Percentiles rank a stretch among this genome's conserved stretches.
These are phyloP conservation scores for Claviceps humidiphila DNA, from an alignment of 2,329 filamentous ascomycete species.

Conservation along the genomic window DNA sequence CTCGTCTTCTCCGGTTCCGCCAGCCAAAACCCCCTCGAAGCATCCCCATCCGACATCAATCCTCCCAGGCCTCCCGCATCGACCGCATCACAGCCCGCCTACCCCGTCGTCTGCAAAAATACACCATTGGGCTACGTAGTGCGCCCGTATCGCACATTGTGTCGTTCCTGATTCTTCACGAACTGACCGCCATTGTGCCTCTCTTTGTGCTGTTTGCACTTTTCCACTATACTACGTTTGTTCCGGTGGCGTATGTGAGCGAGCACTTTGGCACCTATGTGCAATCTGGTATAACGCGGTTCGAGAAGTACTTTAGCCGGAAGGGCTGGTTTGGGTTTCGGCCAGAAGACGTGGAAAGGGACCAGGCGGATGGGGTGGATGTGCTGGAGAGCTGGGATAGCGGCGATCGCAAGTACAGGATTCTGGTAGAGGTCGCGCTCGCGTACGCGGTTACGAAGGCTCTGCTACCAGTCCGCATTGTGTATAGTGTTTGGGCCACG, in stretches of 20 bases:
- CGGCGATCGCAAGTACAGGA: constrained; percentile 35
- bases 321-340: constrained; percentile 71
- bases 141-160: constrained; percentile 74
- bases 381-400: constrained; percentile 23
- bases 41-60: constrained; percentile 10
- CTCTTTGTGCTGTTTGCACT: constrained; percentile 58
- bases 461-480: constrained; percentile 63
- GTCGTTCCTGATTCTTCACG: constrained; percentile 82
- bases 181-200: constrained; percentile 76
- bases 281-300: constrained; percentile 53
- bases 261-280: constrained; percentile 37
- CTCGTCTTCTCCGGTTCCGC: constrained; percentile 8
- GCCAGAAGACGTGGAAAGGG: constrained; percentile 13
- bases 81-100: constrained; percentile 38
- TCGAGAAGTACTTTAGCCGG: constrained; percentile 61
- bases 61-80: constrained; percentile 23
- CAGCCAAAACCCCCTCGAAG: constrained; percentile 4
- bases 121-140: constrained; percentile 55
- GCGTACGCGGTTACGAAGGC: constrained; percentile 87
- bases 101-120: constrained; percentile 53
- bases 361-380: constrained; percentile 12
- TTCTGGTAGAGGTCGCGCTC: constrained; percentile 62
- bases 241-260: constrained; percentile 45
- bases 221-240: constrained; percentile 70
- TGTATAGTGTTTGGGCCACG: constrained; percentile 73